Evolutionary conservation across 2,329 filamentous ascomycete genomes (phyloP).

Genomic region (Pestalotiopsis fici): DNA sequence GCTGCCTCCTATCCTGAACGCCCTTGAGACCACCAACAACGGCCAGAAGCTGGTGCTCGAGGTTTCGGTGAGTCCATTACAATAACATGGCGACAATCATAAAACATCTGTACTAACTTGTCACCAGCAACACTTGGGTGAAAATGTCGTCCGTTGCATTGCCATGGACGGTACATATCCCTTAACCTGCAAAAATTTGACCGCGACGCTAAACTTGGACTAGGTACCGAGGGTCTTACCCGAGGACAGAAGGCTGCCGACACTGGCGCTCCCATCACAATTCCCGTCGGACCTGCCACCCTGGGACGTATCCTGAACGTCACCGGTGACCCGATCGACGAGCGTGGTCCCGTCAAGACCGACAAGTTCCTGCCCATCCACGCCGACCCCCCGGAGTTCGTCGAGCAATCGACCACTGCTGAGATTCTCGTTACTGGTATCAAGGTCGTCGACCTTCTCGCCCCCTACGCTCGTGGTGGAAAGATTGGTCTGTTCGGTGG

Average conservation of each 20-base stretch:
- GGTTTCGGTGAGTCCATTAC: conserved; percentile 72
- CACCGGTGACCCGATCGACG: conserved; percentile 99
- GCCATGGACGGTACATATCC: conserved; percentile 91
- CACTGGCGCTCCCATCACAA: conserved; percentile 93
- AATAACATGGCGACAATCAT: conserved; percentile 1
- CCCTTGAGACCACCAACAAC: conserved; percentile 87
- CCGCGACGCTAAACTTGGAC: conserved; percentile 22
- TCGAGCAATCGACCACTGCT: conserved; percentile 92
- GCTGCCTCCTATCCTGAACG: conserved; percentile 97
- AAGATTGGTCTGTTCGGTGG: conserved; percentile 99
- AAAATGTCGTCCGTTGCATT: conserved; percentile 99
- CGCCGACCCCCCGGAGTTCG: conserved; percentile 88
- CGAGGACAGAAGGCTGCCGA: conserved; percentile 84
- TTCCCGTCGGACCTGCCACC: conserved; percentile 90
- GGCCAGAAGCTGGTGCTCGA: conserved; percentile 94
- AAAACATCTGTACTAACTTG: conserved; percentile 35
- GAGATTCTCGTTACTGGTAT: conserved; percentile 99
- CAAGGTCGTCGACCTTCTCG: conserved; percentile 99
- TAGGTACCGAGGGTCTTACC: conserved; percentile 98
- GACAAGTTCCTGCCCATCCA: conserved; percentile 89
- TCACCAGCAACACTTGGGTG: conserved; percentile 93
- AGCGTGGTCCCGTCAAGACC: conserved; percentile 96
- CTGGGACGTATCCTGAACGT: conserved; percentile 99
- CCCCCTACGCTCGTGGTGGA: conserved; percentile 99
- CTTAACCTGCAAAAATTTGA: conserved; percentile 17